phyloP scores from a whole-genome alignment of 805 yeast species.

The Yarrowia bubula region DNA sequence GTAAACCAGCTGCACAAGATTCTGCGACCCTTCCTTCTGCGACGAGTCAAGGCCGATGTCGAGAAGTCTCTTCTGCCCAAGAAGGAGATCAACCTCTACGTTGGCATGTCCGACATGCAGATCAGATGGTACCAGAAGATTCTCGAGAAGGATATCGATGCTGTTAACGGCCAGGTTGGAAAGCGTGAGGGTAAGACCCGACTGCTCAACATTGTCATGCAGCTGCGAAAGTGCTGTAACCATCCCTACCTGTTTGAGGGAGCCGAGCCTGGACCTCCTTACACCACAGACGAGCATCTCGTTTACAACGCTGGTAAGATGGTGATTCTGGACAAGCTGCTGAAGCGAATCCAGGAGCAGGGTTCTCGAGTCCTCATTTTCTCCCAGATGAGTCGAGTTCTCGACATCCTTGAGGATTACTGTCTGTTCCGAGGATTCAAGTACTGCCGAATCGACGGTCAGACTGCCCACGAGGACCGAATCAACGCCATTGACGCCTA shows the following conservation, averaged over 20 bases:
- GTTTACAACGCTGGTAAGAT: conserved; percentile 85
- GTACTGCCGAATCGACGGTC: conserved; percentile 91
- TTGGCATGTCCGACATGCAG: conserved; percentile 98
- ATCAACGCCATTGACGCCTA: conserved; percentile 89
- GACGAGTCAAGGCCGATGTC: conserved; percentile 91
- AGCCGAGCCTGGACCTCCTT: conserved; percentile 99
- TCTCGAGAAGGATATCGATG: conserved; percentile 89
- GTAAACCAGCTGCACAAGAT: conserved; percentile 85
- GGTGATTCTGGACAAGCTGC: conserved; percentile 81
- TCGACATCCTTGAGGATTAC: conserved; percentile 90
- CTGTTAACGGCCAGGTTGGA: conserved; percentile 89
- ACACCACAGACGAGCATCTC: conserved; percentile 90
- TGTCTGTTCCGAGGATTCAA: conserved; percentile 80
- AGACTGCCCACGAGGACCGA: conserved; percentile 90
- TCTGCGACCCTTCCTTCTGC: conserved; percentile 77
- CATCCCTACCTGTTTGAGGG: conserved; percentile 97
- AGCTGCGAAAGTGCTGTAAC: conserved; percentile 91
- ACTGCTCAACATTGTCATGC: conserved; percentile 91
- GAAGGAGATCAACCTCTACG: conserved; percentile 82
- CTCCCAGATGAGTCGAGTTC: conserved; percentile 87
- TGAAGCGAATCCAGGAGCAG: conserved; percentile 65
- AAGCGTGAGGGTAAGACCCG: conserved; percentile 84
- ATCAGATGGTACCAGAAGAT: conserved; percentile 83
- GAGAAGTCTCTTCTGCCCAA: conserved; percentile 88
- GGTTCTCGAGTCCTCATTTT: conserved; percentile 91